These are phyloP conservation scores for Alternaria tenuissima DNA, from an alignment of 2,329 filamentous ascomycete species.

Conservation along the genomic window DNA sequence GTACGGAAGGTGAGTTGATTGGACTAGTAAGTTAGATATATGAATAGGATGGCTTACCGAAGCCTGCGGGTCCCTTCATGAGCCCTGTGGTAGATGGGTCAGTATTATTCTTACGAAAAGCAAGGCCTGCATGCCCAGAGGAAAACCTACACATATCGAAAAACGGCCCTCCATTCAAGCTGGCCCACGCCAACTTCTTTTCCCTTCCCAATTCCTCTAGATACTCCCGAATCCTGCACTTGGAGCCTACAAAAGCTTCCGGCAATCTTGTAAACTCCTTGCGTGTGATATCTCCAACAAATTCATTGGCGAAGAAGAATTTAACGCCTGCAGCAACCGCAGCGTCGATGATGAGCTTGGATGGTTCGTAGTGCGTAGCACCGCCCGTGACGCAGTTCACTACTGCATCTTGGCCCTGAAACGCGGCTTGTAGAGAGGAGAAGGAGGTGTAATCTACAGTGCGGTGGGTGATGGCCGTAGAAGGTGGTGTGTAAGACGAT, in stretches of 20 bases:
- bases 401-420: conserved; percentile 65
- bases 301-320: conserved; percentile 48
- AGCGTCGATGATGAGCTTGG: conserved; percentile 53
- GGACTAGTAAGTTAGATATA: neutral
- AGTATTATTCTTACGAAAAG: neutral
- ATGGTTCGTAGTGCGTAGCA: conserved; percentile 53
- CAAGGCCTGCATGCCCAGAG: neutral
- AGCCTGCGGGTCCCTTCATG: conserved; percentile 49
- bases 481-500: conserved; percentile 28
- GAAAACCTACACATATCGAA: conserved; percentile 50
- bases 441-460: conserved; percentile 38
- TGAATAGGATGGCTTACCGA: conserved; percentile 12
- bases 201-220: conserved; percentile 33
- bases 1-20: neutral
- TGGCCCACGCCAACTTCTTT: conserved; percentile 40
- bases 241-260: conserved; percentile 36
- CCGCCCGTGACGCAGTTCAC: conserved; percentile 58
- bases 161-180: conserved; percentile 48
- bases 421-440: conserved; percentile 48
- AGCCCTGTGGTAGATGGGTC: conserved; percentile 30
- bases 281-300: conserved; percentile 37
- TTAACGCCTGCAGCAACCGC: conserved; percentile 44
- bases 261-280: conserved; percentile 39
- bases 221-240: conserved; percentile 37
- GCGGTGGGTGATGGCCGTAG: conserved; percentile 29